These are phyloP conservation scores for Barnettozyma sp. DNA, from an alignment of 805 yeast species.

Conservation along the genomic window DNA sequence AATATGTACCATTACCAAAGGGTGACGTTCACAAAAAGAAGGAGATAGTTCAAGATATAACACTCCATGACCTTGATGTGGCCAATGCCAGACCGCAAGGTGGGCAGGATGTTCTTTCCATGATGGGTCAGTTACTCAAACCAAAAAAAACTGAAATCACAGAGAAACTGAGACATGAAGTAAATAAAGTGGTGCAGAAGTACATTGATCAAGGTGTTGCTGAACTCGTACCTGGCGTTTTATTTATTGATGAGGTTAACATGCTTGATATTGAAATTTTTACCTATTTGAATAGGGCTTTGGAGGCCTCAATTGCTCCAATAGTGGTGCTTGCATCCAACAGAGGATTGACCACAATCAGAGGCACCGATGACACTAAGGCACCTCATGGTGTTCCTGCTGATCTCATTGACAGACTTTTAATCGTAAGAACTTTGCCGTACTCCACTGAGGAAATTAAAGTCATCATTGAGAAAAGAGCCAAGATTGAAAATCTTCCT, in stretches of 20 bases:
- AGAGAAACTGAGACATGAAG: slow-evolving; percentile 88
- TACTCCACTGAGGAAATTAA: slow-evolving; percentile 77
- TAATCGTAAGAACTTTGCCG: slow-evolving; percentile 89
- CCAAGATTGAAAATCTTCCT: slow-evolving; percentile 67
- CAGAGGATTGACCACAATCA: slow-evolving; percentile 84
- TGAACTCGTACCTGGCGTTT: slow-evolving; percentile 94
- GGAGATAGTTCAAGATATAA: slow-evolving; percentile 95
- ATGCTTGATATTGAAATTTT: slow-evolving; percentile 97
- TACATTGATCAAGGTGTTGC: slow-evolving; percentile 98
- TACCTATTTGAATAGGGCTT: slow-evolving; percentile 88
- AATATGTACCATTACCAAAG: slow-evolving; percentile 96
- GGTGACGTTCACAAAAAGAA: slow-evolving; percentile 98
- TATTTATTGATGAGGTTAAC: slow-evolving; percentile 96
- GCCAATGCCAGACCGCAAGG: slow-evolving; percentile 96
- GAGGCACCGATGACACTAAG: slow-evolving; percentile 80
- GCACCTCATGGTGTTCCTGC: slow-evolving; percentile 98
- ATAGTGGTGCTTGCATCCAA: slow-evolving; percentile 94
- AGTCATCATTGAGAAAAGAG: slow-evolving; percentile 75
- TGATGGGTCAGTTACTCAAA: slow-evolving; percentile 95
- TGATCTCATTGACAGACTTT: slow-evolving; percentile 84
- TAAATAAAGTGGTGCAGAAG: slow-evolving; percentile 90
- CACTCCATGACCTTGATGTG: slow-evolving; percentile 91
- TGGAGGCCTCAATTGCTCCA: slow-evolving; percentile 89
- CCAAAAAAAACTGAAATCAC: slow-evolving; percentile 96
- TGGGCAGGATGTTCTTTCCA: slow-evolving; percentile 91